phyloP scores from a whole-genome alignment of 2,329 filamentous ascomycete species.

The Myriosclerotinia curreyana region DNA sequence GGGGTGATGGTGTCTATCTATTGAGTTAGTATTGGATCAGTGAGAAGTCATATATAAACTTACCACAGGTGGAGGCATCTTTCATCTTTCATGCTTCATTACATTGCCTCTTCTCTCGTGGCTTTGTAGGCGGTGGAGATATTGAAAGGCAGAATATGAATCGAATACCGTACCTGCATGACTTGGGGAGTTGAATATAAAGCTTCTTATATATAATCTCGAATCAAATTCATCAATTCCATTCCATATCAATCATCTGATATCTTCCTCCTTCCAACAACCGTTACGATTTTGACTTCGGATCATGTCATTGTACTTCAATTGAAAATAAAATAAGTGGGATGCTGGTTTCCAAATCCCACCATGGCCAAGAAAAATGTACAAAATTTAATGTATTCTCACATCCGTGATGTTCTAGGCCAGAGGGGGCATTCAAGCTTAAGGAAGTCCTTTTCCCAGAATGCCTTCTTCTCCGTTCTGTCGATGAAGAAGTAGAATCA shows the following conservation, averaged over 20 bases:
- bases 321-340: background rate
- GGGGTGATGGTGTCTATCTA: slow-evolving; percentile 41
- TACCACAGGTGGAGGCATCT: slow-evolving; percentile 40
- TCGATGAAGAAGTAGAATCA: background rate
- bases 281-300: background rate
- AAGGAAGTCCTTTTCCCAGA: background rate
- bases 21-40: slow-evolving; percentile 22
- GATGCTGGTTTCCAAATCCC: background rate
- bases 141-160: background rate
- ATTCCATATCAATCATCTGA: background rate
- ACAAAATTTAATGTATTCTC: background rate
- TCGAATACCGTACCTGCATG: background rate
- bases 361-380: background rate
- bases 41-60: slow-evolving; percentile 16
- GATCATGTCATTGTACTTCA: slow-evolving; percentile 7
- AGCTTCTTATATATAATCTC: background rate
- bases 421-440: background rate
- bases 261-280: background rate
- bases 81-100: slow-evolving; percentile 30
- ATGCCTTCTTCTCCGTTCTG: no score
- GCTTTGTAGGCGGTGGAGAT: background rate
- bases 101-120: slow-evolving; percentile 6
- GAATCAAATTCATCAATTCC: background rate
- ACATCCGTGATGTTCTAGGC: background rate
- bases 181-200: background rate